phyloP scores from a whole-genome alignment of 2,329 filamentous ascomycete species.

The Aspergillus fijiensis region DNA sequence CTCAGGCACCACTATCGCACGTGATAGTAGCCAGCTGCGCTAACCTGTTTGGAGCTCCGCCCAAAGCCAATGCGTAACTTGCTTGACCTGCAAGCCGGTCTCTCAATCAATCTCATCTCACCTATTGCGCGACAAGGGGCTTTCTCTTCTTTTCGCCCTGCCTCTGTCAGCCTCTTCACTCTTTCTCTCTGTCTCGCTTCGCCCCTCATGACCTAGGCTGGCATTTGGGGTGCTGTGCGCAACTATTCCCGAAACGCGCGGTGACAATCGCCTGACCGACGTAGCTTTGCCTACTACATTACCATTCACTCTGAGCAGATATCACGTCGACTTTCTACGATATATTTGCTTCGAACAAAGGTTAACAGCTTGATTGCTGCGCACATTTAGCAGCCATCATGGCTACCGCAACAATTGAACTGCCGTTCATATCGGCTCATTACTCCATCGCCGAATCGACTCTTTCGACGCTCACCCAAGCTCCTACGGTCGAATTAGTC shows the following conservation, averaged over 20 bases:
- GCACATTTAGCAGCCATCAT: constrained; percentile 39
- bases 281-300: background rate
- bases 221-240: constrained; percentile 18
- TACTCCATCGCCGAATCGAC: constrained; percentile 58
- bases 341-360: background rate
- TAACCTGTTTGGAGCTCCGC: constrained; percentile 21
- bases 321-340: background rate
- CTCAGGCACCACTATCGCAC: constrained; percentile 7
- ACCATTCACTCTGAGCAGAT: background rate
- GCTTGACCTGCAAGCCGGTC: constrained; percentile 1
- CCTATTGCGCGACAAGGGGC: constrained; percentile 13
- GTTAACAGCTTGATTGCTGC: constrained; percentile 18
- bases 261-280: background rate
- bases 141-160: constrained; percentile 7
- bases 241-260: background rate
- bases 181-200: constrained; percentile 5
- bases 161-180: constrained; percentile 15
- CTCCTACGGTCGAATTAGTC: constrained; percentile 74
- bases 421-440: constrained; percentile 59
- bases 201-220: constrained; percentile 21
- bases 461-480: constrained; percentile 55
- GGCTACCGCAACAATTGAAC: constrained; percentile 57
- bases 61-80: constrained; percentile 12
- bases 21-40: constrained; percentile 1
- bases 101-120: constrained; percentile 2